These are phyloP conservation scores for Kluyveromyces nonfermentans DNA, from an alignment of 805 yeast species.

Conservation along the genomic window DNA sequence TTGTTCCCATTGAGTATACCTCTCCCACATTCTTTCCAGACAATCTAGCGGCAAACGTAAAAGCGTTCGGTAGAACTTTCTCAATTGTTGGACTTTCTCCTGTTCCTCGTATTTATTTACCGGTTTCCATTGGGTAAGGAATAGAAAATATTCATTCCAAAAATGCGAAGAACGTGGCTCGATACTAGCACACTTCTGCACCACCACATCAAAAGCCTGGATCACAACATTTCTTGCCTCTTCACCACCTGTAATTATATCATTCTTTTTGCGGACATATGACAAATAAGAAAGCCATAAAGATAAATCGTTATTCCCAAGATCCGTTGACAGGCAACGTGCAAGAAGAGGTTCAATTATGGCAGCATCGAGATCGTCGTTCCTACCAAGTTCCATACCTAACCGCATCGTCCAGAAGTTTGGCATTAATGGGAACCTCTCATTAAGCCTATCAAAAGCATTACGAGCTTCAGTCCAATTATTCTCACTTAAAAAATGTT, in stretches of 20 bases:
- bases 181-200: slow-evolving; percentile 58
- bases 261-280: slow-evolving; percentile 59
- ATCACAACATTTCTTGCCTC: slow-evolving; percentile 63
- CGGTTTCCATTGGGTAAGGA: slow-evolving; percentile 71
- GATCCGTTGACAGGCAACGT: slow-evolving; percentile 43
- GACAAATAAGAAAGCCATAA: slow-evolving; percentile 72
- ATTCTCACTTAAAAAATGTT: slow-evolving; percentile 40
- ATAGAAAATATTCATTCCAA: slow-evolving; percentile 79
- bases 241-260: slow-evolving; percentile 74
- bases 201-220: slow-evolving; percentile 77
- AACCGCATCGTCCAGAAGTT: slow-evolving; percentile 70
- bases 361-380: slow-evolving; percentile 40
- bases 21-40: slow-evolving; percentile 72
- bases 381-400: slow-evolving; percentile 50
- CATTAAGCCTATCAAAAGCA: slow-evolving; percentile 51
- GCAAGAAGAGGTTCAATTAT: slow-evolving; percentile 59
- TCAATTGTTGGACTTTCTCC: slow-evolving; percentile 64
- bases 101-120: slow-evolving; percentile 76
- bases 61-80: slow-evolving; percentile 63
- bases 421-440: slow-evolving; percentile 58
- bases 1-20: slow-evolving; percentile 76
- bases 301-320: slow-evolving; percentile 42
- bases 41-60: slow-evolving; percentile 67
- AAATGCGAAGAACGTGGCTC: slow-evolving; percentile 63
- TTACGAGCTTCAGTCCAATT: slow-evolving; percentile 50